These are phyloP conservation scores for Xylariomycetidae sp. DNA, from an alignment of 2,329 filamentous ascomycete species.

Conservation along the genomic window DNA sequence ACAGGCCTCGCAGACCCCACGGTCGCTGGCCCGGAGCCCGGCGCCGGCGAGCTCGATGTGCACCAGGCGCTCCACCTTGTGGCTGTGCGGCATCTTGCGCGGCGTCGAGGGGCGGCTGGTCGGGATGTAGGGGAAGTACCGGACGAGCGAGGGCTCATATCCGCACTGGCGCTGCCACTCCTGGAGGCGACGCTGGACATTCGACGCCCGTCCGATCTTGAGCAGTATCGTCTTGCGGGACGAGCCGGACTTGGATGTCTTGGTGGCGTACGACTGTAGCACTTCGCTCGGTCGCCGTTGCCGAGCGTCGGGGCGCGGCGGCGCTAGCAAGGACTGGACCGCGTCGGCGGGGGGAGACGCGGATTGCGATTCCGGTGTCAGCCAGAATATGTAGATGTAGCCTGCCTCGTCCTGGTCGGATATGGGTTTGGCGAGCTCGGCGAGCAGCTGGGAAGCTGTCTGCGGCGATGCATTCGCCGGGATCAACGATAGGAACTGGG, in stretches of 20 bases:
- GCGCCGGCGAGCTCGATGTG: conserved; percentile 78
- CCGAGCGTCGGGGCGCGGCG: conserved; percentile 37
- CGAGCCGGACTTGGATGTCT: conserved; percentile 17
- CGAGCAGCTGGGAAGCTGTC: conserved; percentile 64
- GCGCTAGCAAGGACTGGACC: conserved; percentile 54
- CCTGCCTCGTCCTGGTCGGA: conserved; percentile 74
- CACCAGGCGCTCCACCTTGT: conserved; percentile 83
- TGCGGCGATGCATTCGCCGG: conserved; percentile 62
- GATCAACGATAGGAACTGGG: conserved; percentile 61
- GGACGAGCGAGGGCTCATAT: conserved; percentile 79
- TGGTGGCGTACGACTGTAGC: conserved; percentile 44
- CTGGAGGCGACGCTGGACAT: conserved; percentile 85
- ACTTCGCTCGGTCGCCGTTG: conserved; percentile 51
- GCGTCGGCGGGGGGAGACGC: conserved; percentile 53
- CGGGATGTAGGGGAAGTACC: conserved; percentile 82
- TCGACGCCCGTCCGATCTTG: conserved; percentile 65
- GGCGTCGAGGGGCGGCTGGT: conserved; percentile 37
- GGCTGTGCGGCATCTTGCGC: conserved; percentile 76
- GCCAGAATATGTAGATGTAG: conserved; percentile 99
- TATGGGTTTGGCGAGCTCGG: conserved; percentile 72
- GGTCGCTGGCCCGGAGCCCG: conserved; percentile 48
- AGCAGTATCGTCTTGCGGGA: conserved; percentile 59
- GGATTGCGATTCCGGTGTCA: conserved; percentile 63
- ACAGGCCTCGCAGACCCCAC: conserved; percentile 65
- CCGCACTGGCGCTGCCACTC: conserved; percentile 94